A percentile compares a stretch with the other conserved stretches of the same genome.
These are phyloP conservation scores for Dichotomocladium elegans DNA, from an alignment of 371 early-diverging fungal species.

Conservation along the genomic window DNA sequence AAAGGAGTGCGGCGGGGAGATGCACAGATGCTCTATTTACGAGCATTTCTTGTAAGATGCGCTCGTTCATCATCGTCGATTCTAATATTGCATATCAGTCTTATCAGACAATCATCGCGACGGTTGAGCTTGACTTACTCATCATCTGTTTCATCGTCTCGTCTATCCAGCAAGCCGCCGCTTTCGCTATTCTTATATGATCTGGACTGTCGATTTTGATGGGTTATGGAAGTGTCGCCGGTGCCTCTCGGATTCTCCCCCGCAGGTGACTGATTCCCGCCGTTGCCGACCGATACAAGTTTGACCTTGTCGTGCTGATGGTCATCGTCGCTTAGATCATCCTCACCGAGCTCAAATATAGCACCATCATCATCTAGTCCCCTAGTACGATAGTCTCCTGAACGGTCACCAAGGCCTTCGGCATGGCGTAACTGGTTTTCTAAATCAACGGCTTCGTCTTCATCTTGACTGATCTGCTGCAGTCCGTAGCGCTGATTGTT, in stretches of 20 bases:
- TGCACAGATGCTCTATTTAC: slow-evolving; percentile 13
- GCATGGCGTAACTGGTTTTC: slow-evolving; percentile 50
- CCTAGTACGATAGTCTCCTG: slow-evolving; percentile 19
- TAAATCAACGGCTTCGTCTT: slow-evolving; percentile 54
- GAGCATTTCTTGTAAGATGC: slow-evolving; percentile 30
- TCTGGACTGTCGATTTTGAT: not conserved
- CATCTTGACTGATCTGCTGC: slow-evolving; percentile 51
- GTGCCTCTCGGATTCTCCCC: no score
- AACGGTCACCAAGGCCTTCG: slow-evolving; percentile 27
- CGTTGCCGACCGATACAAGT: slow-evolving; percentile 10
- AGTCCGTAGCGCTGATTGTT: slow-evolving; percentile 84
- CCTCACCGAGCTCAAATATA: slow-evolving; percentile 64
- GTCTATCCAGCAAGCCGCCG: no score
- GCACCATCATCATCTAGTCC: slow-evolving; percentile 45
- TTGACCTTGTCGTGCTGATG: slow-evolving; percentile 21
- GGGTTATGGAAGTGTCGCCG: not conserved
- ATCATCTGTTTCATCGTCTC: no score
- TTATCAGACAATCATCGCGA: not conserved
- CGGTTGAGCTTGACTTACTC: slow-evolving; percentile 37
- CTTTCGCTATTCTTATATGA: no score
- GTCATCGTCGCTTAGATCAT: slow-evolving; percentile 53
- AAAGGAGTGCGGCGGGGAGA: no score
- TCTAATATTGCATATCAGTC: slow-evolving; percentile 6
- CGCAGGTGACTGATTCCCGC: no score
- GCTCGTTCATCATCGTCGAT: slow-evolving; percentile 33